Evolutionary conservation across 352 stramenopile species (phyloP), one percentile per base, ranked within the genome.

Genomic region (Hyphochytrium catenoides): DNA sequence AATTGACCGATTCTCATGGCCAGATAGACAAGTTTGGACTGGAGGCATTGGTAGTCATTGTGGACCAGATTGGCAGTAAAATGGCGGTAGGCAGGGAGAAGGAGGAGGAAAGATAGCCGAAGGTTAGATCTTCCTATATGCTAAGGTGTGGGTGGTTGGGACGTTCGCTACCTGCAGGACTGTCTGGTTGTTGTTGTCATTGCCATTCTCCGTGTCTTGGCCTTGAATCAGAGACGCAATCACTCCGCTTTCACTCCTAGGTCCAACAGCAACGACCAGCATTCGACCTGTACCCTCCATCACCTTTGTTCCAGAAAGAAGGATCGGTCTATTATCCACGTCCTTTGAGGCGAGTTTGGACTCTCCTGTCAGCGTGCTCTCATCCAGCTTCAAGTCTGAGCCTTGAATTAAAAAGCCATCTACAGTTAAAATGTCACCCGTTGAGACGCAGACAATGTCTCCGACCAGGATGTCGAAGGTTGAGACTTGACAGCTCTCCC

Each of bases 231-330:
- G 46, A 26, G 58, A 62, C 39, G 57, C 57, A 28, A 78, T 75
- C 40, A 84, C 78, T 5, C 69, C 61, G 24, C 73, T 69, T 50
- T 87, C 68, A 5, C 56, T 76, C 40, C 85, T 51, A 18, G 65
- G 60, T n/a, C 77, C 76, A 9, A 92, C 75, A 9, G 63, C 69
- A 15, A 79, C 58, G 28, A 81, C 71, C 22, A 93, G 41, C 56
- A 88, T 85, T 27, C 59, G 51, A 19, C 57, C 69, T 6, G 57
- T 57, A 9, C 77, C 81, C 35, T 73, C 59, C 39, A 71, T 74
- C 4, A 83, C 59, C 14, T 71, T 79, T 36, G 72, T 89, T 8
- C 74, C 75, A 14, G 63, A 76, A 22, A 91, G 51, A 15, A 92
- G 39, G 35, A 84, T 77, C 0, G 66, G 65, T 43, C 28, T 18